A percentile compares a stretch with the other conserved stretches of the same genome.
Conservation (phyloP, 1,284 basidiomycete genomes). For the Agaricales sp. region DNA sequence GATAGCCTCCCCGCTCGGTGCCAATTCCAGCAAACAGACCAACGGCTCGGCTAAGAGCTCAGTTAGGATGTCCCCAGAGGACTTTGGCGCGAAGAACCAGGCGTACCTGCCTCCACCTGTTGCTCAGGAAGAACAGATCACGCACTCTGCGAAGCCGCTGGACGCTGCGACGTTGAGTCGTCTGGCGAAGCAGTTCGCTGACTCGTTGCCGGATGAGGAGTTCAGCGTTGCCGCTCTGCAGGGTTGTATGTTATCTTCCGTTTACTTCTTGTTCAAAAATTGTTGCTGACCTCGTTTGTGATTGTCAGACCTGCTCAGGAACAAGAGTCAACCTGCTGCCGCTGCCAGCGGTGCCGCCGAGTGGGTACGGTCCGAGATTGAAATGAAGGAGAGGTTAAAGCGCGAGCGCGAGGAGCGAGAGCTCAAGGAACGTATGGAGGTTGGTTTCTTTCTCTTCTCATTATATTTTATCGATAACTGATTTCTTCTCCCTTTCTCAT, state of each 20-base stretch:
- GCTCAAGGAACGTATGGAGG: slow-evolving; percentile 28
- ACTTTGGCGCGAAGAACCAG: slow-evolving; percentile 46
- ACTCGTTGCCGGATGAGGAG: slow-evolving; percentile 66
- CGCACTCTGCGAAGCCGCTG: slow-evolving; percentile 53
- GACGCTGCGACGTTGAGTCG: slow-evolving; percentile 47
- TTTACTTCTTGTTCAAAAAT: slow-evolving; percentile 6
- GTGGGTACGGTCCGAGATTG: slow-evolving; percentile 66
- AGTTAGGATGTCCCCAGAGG: slow-evolving; percentile 21
- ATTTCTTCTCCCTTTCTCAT: slow-evolving; percentile 7
- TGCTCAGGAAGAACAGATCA: slow-evolving; percentile 44
- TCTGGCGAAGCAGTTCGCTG: slow-evolving; percentile 66
- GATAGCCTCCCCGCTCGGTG: not conserved
- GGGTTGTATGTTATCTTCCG: slow-evolving; percentile 53
- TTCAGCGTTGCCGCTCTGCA: slow-evolving; percentile 81
- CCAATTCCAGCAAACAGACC: not conserved
- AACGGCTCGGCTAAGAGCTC: slow-evolving; percentile 21
- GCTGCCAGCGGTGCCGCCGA: slow-evolving; percentile 52
- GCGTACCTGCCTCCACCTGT: slow-evolving; percentile 55
- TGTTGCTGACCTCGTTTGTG: slow-evolving; percentile 3
- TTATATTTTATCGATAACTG: slow-evolving; percentile 5
- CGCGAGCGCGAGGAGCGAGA: slow-evolving; percentile 62
- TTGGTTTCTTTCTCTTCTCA: slow-evolving; percentile 21
- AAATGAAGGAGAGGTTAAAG: slow-evolving; percentile 57
- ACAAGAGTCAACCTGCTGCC: slow-evolving; percentile 67
- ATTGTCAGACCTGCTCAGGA: slow-evolving; percentile 59